Conservation (phyloP, 257 asterid genomes). For the Solanum pimpinellifolium region DNA sequence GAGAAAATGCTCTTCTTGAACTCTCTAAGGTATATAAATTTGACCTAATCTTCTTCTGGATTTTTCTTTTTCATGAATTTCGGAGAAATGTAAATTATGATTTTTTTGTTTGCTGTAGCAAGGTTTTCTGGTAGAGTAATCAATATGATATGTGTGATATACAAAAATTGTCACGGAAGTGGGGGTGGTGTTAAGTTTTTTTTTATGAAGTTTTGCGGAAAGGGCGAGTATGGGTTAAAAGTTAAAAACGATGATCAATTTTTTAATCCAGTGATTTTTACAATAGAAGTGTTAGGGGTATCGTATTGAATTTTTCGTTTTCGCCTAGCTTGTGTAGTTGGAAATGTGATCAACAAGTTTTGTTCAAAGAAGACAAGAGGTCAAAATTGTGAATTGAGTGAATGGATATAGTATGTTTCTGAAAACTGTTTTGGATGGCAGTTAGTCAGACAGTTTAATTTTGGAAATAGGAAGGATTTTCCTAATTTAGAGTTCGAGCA, state of each 20-base stretch:
- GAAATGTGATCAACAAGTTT: not conserved
- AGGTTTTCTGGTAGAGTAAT: not conserved
- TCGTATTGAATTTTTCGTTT: not conserved
- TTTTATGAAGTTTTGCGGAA: not conserved
- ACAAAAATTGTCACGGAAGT: not conserved
- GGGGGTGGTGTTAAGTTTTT: not conserved
- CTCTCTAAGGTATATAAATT: not conserved
- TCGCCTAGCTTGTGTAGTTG: not conserved
- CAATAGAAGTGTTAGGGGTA: not conserved
- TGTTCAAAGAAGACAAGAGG: not conserved
- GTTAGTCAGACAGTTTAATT: not conserved
- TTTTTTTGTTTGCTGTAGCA: not conserved
- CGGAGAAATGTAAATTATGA: not conserved
- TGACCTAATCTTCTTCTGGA: not conserved
- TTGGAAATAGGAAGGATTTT: not conserved
- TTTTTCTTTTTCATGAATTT: not conserved
- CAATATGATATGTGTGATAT: not conserved
- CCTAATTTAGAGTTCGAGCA: not conserved
- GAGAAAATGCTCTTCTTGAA: not conserved
- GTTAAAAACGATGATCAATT: not conserved
- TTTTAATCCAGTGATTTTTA: not conserved
- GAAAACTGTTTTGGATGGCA: not conserved
- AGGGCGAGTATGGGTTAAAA: not conserved
- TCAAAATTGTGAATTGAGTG: not conserved
- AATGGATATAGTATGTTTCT: not conserved